Evolutionary conservation across 768 basidiomycete genomes (phyloP), one percentile per base, ranked within the genome.

Genomic region (Dentipellis fragilis): DNA sequence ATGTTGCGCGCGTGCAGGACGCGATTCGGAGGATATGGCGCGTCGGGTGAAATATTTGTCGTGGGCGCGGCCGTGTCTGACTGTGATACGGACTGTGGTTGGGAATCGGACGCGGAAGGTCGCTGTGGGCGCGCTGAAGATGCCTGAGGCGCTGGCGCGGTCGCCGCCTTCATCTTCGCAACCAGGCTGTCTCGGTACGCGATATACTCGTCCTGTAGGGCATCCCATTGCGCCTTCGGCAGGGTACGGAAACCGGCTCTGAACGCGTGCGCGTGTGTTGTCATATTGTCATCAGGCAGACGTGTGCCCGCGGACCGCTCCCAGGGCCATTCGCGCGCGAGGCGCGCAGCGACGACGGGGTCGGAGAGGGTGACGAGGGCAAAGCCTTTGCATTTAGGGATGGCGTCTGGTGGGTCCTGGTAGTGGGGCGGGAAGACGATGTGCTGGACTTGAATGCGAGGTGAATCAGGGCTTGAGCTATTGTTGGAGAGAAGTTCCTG

Each of bases 1-100:
- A 92, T 63, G 65, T 88, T 77, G 45, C 83, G 81, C 6, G 81
- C 78, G 64, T 85, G 87, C 34, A 88, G 73, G 8, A 93, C 80
- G 56, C 87, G 88, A 29, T 77, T 73, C 4, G 67, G 70, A 0
- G 89, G 90, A 62, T 77, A 61, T 0, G 58, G 53, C 49, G 53
- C 49, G 16, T 56, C 21, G 3, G 14, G 23, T 4, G 35, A 10
- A 4, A 21, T 14, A 16, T 14, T 54, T 42, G 17, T 29, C 34
- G 16, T 49, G 11, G 36, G 19, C n/a, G 52, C 2, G 21, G n/a
- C 3, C 2, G 22, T 49, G 22, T 16, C 12, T 7, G 29, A 6
- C 22, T 38, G 10, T 29, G 49, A 10, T 52, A 14, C 29, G 8
- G 39, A 3, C 50, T 19, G 19, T 38, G 1, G n/a, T 11, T 14